Base-by-base conservation (phyloP, 345 rosid genomes). In the Bruguiera gymnorhiza region DNA sequence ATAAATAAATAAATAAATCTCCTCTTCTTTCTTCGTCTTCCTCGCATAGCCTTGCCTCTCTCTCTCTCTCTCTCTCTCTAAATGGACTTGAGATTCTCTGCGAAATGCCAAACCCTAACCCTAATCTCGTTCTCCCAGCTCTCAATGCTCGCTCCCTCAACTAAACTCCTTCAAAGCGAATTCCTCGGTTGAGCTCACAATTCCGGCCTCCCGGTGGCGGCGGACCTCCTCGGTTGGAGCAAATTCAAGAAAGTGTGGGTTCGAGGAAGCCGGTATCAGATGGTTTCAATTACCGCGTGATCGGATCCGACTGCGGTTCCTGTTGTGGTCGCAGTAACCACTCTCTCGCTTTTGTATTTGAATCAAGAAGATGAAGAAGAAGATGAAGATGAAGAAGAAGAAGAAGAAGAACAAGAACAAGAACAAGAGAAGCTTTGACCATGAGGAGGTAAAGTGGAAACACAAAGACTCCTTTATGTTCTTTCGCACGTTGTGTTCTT, bases 301-400 rank as follows among this genome's bases (percentile, higher is more conserved):
- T 3, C 85, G 9, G 77, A 73, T 63, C 65, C 89, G 29, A 78
- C 80, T 70, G 72, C 83, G 46, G 71, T 78, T 61, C 74, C 88
- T 31, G 61, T 86, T n/a, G 81, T 83, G 27, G 88, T 86, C 1
- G 89, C 91, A 63, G 87, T 87, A 8, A 80, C 88, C 31, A 72
- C 92, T 43, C 53, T 87, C 24, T 82, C 88, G 20, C 43, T 88
- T 29, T 84, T 88, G 68, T 88, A 77, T 74, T 84, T 80, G 29
- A 78, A 88, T 60, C n/a, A n/a, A n/a, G n/a, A n/a, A n/a, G n/a
- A n/a, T n/a, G n/a, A n/a, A n/a, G n/a, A n/a, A n/a, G n/a, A n/a
- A n/a, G n/a, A n/a, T n/a, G n/a, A n/a, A 23, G 24, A 23, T 23
- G 24, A 23, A 23, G 10, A 50, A 29, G 26, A 52, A 34, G 5